phyloP scores from a whole-genome alignment of 306 rosid species.

The Lathyrus oleraceus region DNA sequence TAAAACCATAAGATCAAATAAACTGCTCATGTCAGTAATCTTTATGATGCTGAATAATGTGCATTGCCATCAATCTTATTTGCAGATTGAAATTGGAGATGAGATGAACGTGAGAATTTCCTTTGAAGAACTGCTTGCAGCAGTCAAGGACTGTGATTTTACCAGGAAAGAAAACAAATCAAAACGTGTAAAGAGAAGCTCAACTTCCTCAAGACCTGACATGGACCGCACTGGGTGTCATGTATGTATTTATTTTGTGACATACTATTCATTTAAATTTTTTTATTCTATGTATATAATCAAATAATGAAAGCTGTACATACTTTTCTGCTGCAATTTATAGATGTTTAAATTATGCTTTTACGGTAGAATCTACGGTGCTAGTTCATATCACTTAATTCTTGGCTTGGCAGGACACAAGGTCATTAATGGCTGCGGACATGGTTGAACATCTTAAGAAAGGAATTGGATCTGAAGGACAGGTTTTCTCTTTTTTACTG shows the following conservation, averaged over 20 bases:
- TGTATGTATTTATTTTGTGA: slow-evolving; percentile 50
- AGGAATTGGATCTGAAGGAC: slow-evolving; percentile 72
- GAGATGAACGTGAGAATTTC: slow-evolving; percentile 47
- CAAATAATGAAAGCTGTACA: slow-evolving; percentile 14
- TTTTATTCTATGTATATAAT: slow-evolving; percentile 24
- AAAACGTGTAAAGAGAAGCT: slow-evolving; percentile 52
- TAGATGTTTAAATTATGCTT: slow-evolving; percentile 2
- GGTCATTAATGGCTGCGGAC: slow-evolving; percentile 58
- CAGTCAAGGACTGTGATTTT: slow-evolving; percentile 40
- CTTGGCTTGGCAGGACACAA: slow-evolving; percentile 55
- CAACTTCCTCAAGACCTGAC: slow-evolving; percentile 50
- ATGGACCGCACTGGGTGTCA: slow-evolving; percentile 47
- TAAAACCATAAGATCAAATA: slow-evolving; percentile 5
- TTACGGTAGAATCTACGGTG: neutral
- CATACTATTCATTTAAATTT: slow-evolving; percentile 21
- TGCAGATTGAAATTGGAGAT: slow-evolving; percentile 61
- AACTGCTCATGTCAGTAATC: neutral
- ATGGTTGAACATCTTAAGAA: slow-evolving; percentile 87
- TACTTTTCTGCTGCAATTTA: slow-evolving; percentile 25
- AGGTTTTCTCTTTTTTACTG: slow-evolving; percentile 48
- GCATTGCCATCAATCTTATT: slow-evolving; percentile 29
- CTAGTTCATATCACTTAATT: slow-evolving; percentile 13
- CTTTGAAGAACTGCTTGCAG: slow-evolving; percentile 56
- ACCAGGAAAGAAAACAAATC: slow-evolving; percentile 45
- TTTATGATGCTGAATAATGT: slow-evolving; percentile 29